These are phyloP conservation scores for Phyllosticta citriasiana DNA, from an alignment of 2,329 filamentous ascomycete genomes.

Conservation along the genomic window DNA sequence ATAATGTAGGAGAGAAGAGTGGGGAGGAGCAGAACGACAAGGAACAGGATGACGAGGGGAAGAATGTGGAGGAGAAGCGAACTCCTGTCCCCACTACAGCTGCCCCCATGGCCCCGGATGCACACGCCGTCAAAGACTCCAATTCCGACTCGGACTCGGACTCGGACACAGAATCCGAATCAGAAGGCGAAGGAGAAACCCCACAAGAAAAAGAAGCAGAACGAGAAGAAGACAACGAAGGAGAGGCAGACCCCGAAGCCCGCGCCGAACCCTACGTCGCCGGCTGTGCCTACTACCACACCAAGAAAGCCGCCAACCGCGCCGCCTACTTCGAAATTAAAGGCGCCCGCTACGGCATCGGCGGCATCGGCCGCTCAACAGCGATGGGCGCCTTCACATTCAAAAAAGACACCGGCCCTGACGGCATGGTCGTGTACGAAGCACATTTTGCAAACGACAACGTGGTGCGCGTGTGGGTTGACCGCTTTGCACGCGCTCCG, in stretches of 20 bases:
- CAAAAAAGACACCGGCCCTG: neutral
- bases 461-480: neutral
- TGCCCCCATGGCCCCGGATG: too few species aligned
- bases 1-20: too few species aligned
- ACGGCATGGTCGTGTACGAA: neutral
- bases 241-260: neutral
- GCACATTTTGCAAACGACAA: neutral
- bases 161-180: neutral
- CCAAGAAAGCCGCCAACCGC: neutral
- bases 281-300: neutral
- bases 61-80: too few species aligned
- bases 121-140: too few species aligned
- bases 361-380: neutral
- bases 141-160: neutral
- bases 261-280: neutral
- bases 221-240: neutral
- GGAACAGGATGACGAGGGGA: too few species aligned
- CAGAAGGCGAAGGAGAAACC: neutral
- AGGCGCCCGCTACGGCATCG: neutral
- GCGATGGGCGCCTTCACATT: neutral
- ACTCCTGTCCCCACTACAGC: too few species aligned
- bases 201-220: neutral
- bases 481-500: neutral
- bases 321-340: neutral
- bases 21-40: too few species aligned